phyloP scores from a whole-genome alignment of 768 basidiomycete species.

The Hirschioporus abietinus region DNA sequence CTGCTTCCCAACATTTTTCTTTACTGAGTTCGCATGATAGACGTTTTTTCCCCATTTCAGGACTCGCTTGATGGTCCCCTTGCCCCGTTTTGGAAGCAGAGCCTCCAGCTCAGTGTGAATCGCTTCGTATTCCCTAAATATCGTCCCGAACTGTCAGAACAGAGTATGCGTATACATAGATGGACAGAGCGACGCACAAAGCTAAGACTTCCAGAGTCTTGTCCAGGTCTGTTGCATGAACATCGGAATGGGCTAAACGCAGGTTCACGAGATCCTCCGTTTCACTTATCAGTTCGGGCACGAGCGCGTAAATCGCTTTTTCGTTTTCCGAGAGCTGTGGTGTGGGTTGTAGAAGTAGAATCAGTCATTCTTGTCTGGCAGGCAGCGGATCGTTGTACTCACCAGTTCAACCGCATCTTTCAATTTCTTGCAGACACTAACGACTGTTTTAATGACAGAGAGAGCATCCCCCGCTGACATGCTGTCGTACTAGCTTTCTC shows the following conservation, averaged over 20 bases:
- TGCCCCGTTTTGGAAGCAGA: not conserved
- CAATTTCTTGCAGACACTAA: not conserved
- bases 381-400: not conserved
- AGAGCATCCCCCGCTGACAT: no score
- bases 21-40: not conserved
- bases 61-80: not conserved
- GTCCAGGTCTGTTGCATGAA: not conserved
- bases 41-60: not conserved
- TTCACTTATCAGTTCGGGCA: not conserved
- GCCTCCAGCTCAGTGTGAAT: not conserved
- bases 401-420: not conserved
- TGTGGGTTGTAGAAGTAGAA: not conserved
- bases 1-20: not conserved
- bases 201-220: slow-evolving; percentile 3
- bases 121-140: not conserved
- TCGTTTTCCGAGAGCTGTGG: not conserved
- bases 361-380: not conserved
- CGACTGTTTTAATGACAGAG: not conserved
- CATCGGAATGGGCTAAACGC: not conserved
- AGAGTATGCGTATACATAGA: not conserved
- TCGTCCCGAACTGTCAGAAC: not conserved
- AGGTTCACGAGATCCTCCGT: not conserved
- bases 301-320: not conserved
- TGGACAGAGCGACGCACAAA: slow-evolving; percentile 7
- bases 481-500: no score